Base-by-base conservation (phyloP, 2,329 filamentous ascomycete genomes). In the Capronia epimyces region DNA sequence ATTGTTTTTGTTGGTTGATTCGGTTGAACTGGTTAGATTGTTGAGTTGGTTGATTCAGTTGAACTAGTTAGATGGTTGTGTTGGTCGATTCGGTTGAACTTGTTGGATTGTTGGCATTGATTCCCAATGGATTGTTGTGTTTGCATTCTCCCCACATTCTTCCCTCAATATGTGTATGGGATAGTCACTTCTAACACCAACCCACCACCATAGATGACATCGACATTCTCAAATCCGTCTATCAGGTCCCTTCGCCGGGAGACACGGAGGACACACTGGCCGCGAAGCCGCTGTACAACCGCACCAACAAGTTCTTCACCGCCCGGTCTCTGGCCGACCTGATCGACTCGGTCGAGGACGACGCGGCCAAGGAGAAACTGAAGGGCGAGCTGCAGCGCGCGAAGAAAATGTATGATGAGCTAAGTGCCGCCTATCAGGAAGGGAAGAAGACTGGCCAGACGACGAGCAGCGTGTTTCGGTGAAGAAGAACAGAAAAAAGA, bases 211-310 rank as follows among this genome's bases (percentile, higher is more conserved):
- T n/a, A 58, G 55, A 58, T 27, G 78, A 81, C 52, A 79, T 81
- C 54, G 72, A 79, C 43, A 81, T 81, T 48, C 59, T 81, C 41
- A 67, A 78, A 61, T 66, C 75, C 49, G 77, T 81, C 1, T 81
- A 80, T 58, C 68, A 74, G 2, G 77, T 80, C 1, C 66, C 63
- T 2, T 70, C 64, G 55, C 43, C 49, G 1, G 32, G 36, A 18
- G 55, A 58, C 27, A 66, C 64, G 8, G 66, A 68, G 2, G 70
- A 68, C 46, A 65, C 66, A 3, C 55, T 77, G 13, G 61, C 60
- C 1, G 36, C 44, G 1, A 66, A 75, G 9, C 67, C 71, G 15
- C 64, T 81, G 43, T 81, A 81, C 51, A 81, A 81, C 50, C 68
- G 71, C n/a, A 64, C 54, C 2, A 82, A 81, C 60, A 77, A 75